Base-by-base conservation (phyloP, 805 yeast genomes). In the Kuraishia floccosa region DNA sequence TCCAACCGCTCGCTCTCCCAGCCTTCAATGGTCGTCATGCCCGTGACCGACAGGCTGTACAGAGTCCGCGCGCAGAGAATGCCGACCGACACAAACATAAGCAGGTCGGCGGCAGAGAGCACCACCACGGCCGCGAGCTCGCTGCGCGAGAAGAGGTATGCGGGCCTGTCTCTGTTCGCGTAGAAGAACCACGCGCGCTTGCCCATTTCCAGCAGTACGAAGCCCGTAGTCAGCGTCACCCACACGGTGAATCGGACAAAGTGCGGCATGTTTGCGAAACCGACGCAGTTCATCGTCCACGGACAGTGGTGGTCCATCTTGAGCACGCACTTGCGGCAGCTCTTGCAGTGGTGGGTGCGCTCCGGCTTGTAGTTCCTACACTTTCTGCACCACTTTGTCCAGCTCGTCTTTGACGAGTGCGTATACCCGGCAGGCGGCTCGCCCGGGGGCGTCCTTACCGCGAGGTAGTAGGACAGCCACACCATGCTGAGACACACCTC, bases 281-380 rank as follows among this genome's bases (percentile, higher is more conserved):
- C 96, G 14, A 87, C 89, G 47, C 96, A 87, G 47, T 83, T 87
- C 51, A 72, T 69, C 0, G 94, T 84, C 96, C 96, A 87, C 0
- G 96, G 95, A 49, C 79, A 77, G 55, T 86, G 96, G 49, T 86
- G 96, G 50, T 86, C 96, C 96, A 86, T 87, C 47, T 72, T 69
- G 35, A 86, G 50, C n/a, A 86, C 77, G 52, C 96, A 86, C 25
- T 38, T 42, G n/a, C 68, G 61, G 46, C 93, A 84, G 1, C 72
- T 66, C 42, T 78, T 78, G 50, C 96, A 86, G 55, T 86, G 96
- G 48, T 86, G 96, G 4, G 84, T 47, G 37, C 96, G 56, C 45
- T 78, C 89, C 0, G 95, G 95, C 48, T 86, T 86, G 52, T 67
- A 74, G 24, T 50, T 54, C 24, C 73, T 41, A 52, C 96, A 86